A percentile compares a stretch with the other conserved stretches of the same genome.
Conservation (phyloP, 768 basidiomycete genomes). For the Hygrophoropsis aurantiaca region DNA sequence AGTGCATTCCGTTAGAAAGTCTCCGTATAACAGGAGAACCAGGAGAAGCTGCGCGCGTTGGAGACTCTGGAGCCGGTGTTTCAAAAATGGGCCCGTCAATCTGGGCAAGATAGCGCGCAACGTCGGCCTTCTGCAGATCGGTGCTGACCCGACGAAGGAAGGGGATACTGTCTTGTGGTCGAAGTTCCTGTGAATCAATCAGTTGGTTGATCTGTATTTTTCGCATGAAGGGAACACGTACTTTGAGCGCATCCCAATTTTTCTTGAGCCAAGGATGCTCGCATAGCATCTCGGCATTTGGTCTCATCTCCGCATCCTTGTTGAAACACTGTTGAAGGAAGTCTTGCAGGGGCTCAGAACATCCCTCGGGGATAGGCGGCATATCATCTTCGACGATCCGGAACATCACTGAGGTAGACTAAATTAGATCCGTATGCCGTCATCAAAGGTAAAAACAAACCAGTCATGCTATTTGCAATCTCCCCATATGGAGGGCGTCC, state of each 20-base stretch:
- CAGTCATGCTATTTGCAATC: slow-evolving; percentile 86
- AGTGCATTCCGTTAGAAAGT: slow-evolving; percentile 34
- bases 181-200: slow-evolving; percentile 56
- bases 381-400: slow-evolving; percentile 92
- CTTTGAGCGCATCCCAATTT: slow-evolving; percentile 79
- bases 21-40: slow-evolving; percentile 37
- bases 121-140: slow-evolving; percentile 76
- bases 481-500: slow-evolving; percentile 92
- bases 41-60: slow-evolving; percentile 38
- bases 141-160: slow-evolving; percentile 90
- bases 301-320: slow-evolving; percentile 83
- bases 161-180: slow-evolving; percentile 92
- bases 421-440: slow-evolving; percentile 4
- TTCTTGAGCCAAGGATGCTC: slow-evolving; percentile 90
- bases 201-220: neutral
- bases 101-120: slow-evolving; percentile 49
- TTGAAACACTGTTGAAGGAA: slow-evolving; percentile 88
- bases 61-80: slow-evolving; percentile 45
- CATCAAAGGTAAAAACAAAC: slow-evolving; percentile 39
- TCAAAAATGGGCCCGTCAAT: slow-evolving; percentile 31
- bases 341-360: slow-evolving; percentile 72
- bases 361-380: slow-evolving; percentile 82
- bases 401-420: slow-evolving; percentile 76
- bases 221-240: slow-evolving; percentile 29
- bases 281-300: slow-evolving; percentile 80